phyloP scores from a whole-genome alignment of 2,329 filamentous ascomycete genomes.

The Ceratocystis colombiana region DNA sequence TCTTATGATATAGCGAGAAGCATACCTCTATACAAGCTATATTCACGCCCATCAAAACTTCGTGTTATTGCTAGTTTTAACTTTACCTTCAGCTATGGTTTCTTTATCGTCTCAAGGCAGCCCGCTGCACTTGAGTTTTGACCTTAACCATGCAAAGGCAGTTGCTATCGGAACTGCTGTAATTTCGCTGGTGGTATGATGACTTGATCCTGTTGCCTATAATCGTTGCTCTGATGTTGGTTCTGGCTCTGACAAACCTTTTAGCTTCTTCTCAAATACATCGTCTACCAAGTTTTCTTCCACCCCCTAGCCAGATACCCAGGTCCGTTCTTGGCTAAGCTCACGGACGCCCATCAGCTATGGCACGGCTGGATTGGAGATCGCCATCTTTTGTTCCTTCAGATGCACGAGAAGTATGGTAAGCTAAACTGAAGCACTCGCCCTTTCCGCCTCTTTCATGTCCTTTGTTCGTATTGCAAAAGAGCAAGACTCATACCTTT shows the following conservation, averaged over 20 bases:
- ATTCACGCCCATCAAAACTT: neutral
- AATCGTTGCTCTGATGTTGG: neutral
- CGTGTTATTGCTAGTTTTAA: neutral
- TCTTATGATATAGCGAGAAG: neutral
- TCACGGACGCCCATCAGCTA: constrained; percentile 55
- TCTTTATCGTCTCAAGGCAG: constrained; percentile 1
- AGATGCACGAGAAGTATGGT: constrained; percentile 62
- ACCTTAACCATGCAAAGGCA: neutral
- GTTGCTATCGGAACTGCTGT: neutral
- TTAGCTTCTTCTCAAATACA: constrained; percentile 31
- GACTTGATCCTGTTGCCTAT: neutral
- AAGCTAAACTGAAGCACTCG: constrained; percentile 27
- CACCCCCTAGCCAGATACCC: constrained; percentile 57
- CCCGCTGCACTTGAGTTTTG: neutral
- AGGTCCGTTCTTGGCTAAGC: constrained; percentile 52
- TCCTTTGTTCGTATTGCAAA: neutral
- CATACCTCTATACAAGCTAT: neutral
- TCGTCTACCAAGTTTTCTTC: constrained; percentile 50
- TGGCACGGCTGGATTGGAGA: constrained; percentile 68
- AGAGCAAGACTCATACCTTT: neutral
- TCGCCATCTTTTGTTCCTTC: constrained; percentile 62
- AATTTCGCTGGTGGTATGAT: neutral
- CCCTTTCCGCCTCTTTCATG: constrained; percentile 18
- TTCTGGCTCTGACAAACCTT: neutral
- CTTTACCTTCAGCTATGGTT: neutral